A percentile compares a stretch with the other conserved stretches of the same genome.
These are phyloP conservation scores for Candida quercuum DNA, from an alignment of 805 yeast species.

Conservation along the genomic window DNA sequence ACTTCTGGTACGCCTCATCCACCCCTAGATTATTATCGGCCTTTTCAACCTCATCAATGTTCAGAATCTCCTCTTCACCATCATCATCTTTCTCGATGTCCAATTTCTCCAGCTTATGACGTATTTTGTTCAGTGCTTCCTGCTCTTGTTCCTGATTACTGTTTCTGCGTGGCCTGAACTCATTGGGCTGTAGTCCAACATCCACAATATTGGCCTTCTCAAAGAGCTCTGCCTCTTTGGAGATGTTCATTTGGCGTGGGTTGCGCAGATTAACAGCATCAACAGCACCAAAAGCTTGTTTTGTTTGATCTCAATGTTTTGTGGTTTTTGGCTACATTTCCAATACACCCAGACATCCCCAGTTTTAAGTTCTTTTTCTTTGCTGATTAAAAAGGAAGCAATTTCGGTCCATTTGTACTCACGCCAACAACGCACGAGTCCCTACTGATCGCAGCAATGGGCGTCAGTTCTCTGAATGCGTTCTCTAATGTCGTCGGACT, in stretches of 20 bases:
- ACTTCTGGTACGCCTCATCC: conserved; percentile 28
- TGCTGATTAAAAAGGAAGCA: no score
- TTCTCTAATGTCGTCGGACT: conserved; percentile 10
- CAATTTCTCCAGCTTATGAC: neutral
- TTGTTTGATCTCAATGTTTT: no score
- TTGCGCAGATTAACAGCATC: neutral
- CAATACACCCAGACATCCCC: conserved; percentile 6
- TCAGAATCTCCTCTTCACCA: conserved; percentile 23
- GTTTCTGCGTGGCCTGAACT: conserved; percentile 9
- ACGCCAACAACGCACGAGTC: no score
- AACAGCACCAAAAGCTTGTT: no score
- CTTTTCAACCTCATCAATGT: conserved; percentile 41
- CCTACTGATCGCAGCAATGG: neutral
- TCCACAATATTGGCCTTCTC: conserved; percentile 29
- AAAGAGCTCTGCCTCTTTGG: conserved; percentile 26
- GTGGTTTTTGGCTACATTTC: no score
- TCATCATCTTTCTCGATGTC: conserved; percentile 17
- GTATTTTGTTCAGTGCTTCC: conserved; percentile 5
- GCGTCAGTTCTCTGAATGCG: conserved; percentile 4
- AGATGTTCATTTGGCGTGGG: neutral
- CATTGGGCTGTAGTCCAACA: conserved; percentile 23
- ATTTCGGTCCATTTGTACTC: no score
- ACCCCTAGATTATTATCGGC: conserved; percentile 23
- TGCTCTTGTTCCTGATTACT: neutral
- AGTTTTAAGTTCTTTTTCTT: neutral